Conservation (phyloP, 2,329 filamentous ascomycete genomes). For the Neonectria punicea region DNA sequence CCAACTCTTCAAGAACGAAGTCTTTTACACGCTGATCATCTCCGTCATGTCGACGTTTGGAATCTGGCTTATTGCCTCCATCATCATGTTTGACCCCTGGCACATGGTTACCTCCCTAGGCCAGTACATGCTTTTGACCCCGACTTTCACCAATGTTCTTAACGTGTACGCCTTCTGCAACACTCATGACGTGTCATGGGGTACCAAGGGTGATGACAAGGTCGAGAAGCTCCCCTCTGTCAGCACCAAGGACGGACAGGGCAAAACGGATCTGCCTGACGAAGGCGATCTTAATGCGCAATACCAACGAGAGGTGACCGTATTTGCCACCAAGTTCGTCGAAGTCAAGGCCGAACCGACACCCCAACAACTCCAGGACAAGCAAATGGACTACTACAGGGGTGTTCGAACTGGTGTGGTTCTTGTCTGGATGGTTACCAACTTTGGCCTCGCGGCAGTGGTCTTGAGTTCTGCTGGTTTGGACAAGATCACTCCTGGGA, state of each 20-base stretch:
- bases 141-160: conserved; percentile 97
- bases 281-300: conserved; percentile 95
- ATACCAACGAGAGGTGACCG: conserved; percentile 84
- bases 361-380: conserved; percentile 71
- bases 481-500: conserved; percentile 68
- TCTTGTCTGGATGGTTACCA: conserved; percentile 95
- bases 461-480: conserved; percentile 89
- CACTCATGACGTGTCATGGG: conserved; percentile 98
- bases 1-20: conserved; percentile 83
- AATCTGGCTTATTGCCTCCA: conserved; percentile 89
- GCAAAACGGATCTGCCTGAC: conserved; percentile 95
- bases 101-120: conserved; percentile 97
- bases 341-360: conserved; percentile 73
- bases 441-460: conserved; percentile 86
- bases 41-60: conserved; percentile 92
- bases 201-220: conserved; percentile 98
- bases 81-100: conserved; percentile 98
- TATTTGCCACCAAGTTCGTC: conserved; percentile 79
- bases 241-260: conserved; percentile 86
- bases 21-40: conserved; percentile 94
- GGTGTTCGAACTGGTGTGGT: conserved; percentile 94
- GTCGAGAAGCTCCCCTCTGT: conserved; percentile 89
- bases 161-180: conserved; percentile 99
- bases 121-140: conserved; percentile 94
- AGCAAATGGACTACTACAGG: conserved; percentile 98